Conservation (phyloP, 2,329 filamentous ascomycete genomes). For the Dichotomopilus funicola region DNA sequence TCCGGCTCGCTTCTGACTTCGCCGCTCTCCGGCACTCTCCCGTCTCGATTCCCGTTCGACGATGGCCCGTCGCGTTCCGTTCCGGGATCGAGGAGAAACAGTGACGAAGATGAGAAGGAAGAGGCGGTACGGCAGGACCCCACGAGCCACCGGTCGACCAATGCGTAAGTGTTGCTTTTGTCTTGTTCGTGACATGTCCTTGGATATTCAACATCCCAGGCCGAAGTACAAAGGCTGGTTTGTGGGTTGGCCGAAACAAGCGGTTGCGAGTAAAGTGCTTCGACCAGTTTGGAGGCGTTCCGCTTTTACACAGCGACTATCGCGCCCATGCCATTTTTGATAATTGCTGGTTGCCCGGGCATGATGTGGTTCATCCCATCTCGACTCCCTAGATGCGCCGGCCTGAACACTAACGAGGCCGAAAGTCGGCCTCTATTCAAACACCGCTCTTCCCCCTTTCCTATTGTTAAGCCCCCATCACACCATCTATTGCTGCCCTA, state of each 20-base stretch:
- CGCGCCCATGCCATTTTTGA: neutral
- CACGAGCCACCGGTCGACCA: conserved; percentile 66
- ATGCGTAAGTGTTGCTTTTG: conserved; percentile 61
- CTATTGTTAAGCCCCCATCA: neutral
- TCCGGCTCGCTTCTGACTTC: conserved; percentile 77
- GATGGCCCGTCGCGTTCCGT: conserved; percentile 77
- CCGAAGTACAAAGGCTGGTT: no score
- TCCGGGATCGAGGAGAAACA: conserved; percentile 80
- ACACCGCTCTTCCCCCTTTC: neutral
- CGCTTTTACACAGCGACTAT: neutral
- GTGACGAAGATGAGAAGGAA: conserved; percentile 83
- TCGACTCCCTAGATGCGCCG: neutral
- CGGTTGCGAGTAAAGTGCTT: neutral
- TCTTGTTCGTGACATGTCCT: neutral
- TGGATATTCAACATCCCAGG: no score
- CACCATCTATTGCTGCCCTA: neutral
- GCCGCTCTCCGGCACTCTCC: conserved; percentile 59
- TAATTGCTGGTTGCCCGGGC: neutral
- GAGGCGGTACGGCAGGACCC: conserved; percentile 62
- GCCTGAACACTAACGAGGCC: conserved; percentile 1
- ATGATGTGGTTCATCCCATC: neutral
- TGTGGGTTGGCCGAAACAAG: neutral
- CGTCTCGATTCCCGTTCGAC: conserved; percentile 53
- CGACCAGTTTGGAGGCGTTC: neutral
- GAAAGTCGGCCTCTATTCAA: neutral